Conservation (phyloP, 257 asterid species). For the Ilex aquifolium region DNA sequence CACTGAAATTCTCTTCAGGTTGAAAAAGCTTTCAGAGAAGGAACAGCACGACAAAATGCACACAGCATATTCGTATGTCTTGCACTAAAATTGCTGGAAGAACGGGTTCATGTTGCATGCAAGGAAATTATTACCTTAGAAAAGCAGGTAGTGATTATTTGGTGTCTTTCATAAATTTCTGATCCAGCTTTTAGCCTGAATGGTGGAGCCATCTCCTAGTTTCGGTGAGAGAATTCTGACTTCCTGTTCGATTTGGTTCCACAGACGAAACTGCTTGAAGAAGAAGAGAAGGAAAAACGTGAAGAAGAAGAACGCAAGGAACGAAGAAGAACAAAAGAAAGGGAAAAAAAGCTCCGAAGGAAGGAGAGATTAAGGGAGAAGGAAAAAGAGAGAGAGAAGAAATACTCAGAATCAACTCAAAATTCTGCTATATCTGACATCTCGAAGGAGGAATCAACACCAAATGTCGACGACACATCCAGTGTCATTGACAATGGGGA, state of each 20-base stretch:
- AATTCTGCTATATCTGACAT: slow-evolving; percentile 32
- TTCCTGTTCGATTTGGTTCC: slow-evolving; percentile 21
- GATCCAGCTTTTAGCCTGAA: slow-evolving; percentile 13
- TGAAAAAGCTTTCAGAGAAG: slow-evolving; percentile 98
- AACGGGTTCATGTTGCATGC: slow-evolving; percentile 89
- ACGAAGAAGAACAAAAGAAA: slow-evolving; percentile 79
- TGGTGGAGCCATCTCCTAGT: slow-evolving; percentile 2
- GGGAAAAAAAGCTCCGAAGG: slow-evolving; percentile 85
- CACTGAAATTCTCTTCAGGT: slow-evolving; percentile 48
- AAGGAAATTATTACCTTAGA: slow-evolving; percentile 88
- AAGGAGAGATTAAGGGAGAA: slow-evolving; percentile 87
- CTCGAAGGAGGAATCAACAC: slow-evolving; percentile 34
- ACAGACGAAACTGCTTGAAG: slow-evolving; percentile 95
- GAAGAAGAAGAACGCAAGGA: slow-evolving; percentile 87
- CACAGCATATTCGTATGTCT: slow-evolving; percentile 95
- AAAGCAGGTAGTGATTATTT: slow-evolving; percentile 58
- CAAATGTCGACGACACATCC: slow-evolving; percentile 36
- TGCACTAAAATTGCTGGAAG: slow-evolving; percentile 82
- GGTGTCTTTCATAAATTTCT: not conserved
- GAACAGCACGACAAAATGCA: slow-evolving; percentile 98
- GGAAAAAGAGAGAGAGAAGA: slow-evolving; percentile 68
- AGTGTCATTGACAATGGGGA: slow-evolving; percentile 35
- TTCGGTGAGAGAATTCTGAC: slow-evolving; percentile 14
- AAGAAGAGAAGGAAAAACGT: slow-evolving; percentile 96
- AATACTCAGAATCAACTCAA: slow-evolving; percentile 33